Evolutionary conservation across 2,329 filamentous ascomycete genomes (phyloP), one percentile per base, ranked within the genome.

Genomic region (Talaromyces sp.): DNA sequence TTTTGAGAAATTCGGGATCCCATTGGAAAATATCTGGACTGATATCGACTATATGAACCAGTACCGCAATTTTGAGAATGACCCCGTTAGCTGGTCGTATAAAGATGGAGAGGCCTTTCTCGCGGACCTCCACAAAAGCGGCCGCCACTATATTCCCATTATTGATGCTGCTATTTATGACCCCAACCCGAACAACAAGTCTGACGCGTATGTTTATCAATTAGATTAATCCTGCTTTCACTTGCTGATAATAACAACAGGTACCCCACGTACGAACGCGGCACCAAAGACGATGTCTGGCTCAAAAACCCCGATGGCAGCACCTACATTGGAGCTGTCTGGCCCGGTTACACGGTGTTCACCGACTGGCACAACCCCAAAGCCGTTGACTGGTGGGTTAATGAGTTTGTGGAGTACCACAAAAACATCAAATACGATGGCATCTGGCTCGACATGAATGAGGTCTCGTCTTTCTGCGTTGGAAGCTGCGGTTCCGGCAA

Each of bases 401-500:
- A 84, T 42, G 79, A 82, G 65, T 78, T 87, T 68, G 70, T 73
- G 9, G 71, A 69, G 3, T 86, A 81, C 74, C 74, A 84, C 69
- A 75, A 82, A 47, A 81, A 85, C 30, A 67, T 86, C 15, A 74
- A 79, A 0, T 85, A 81, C 67, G 81, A 83, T 60, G 81, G 80
- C 15, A 73, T 79, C 63, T 86, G 84, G 85, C 82, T 86, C 61
- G 85, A 87, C 62, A 87, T 87, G 84, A 81, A 73, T 53, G 85
- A 87, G 67, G 84, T 83, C 2, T 82, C 82, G 8, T 86, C 83
- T 0, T 87, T 88, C 76, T 92, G 89, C 66, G 80, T 88, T 9
- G 89, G 90, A 4, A 88, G 85, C 65, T 92, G 90, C 68, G 90
- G 90, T 25, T 85, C 82, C 27, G 79, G 79, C 1, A 87, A 88